Conservation (phyloP, 2,329 filamentous ascomycete species). For the Rhynchosporium secalis region DNA sequence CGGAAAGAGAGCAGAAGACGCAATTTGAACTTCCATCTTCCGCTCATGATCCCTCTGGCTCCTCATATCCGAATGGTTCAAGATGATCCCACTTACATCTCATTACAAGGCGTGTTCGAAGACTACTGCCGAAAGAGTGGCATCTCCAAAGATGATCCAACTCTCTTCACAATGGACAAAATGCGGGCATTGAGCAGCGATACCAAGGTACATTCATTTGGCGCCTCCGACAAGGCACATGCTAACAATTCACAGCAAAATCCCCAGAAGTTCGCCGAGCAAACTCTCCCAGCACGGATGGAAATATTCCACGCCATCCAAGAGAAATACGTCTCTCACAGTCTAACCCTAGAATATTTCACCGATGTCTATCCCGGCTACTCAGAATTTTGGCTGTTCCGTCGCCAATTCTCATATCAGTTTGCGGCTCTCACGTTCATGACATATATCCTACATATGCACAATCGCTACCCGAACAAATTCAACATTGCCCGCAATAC, state of each 20-base stretch:
- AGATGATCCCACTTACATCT: conserved; percentile 92
- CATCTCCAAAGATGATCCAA: conserved; percentile 91
- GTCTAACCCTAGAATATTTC: conserved; percentile 84
- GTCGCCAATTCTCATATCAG: conserved; percentile 94
- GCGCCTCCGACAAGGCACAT: background rate
- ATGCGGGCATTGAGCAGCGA: conserved; percentile 70
- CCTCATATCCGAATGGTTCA: conserved; percentile 94
- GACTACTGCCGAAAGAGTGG: conserved; percentile 88
- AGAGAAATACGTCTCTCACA: conserved; percentile 86
- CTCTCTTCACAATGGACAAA: conserved; percentile 94
- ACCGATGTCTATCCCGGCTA: conserved; percentile 83
- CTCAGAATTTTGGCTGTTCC: conserved; percentile 97
- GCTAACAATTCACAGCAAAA: conserved; percentile 52
- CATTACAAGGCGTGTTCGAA: conserved; percentile 92
- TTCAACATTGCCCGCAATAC: conserved; percentile 84
- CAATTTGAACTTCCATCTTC: conserved; percentile 94
- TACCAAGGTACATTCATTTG: conserved; percentile 41
- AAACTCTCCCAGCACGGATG: conserved; percentile 70
- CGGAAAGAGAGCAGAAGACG: conserved; percentile 93
- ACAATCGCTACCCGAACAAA: conserved; percentile 93
- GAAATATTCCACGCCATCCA: conserved; percentile 96
- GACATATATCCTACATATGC: conserved; percentile 98
- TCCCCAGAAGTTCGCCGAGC: conserved; percentile 50
- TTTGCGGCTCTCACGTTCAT: conserved; percentile 94
- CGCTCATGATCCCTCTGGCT: conserved; percentile 91